Evolutionary conservation across 2,329 filamentous ascomycete genomes (phyloP), one percentile per base, ranked within the genome.

Genomic region (Escovopsis sp.): DNA sequence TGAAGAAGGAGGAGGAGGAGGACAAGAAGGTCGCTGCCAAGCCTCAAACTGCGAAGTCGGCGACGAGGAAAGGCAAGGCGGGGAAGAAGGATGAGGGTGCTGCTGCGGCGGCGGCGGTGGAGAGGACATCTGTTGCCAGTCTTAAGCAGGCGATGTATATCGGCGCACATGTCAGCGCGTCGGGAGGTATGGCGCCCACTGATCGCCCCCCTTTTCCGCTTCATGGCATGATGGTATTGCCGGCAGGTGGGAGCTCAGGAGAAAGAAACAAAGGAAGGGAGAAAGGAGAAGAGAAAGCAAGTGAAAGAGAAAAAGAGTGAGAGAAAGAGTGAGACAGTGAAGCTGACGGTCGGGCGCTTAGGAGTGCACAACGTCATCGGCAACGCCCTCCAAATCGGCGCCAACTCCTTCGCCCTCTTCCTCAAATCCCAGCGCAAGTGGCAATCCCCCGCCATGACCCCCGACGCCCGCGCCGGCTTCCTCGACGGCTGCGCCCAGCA

Each of bases 391-490:
- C 71, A 85, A 34, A 86, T 94, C 43, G 87, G 87, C 35, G 87
- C 81, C 42, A 98, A 96, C 53, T 76, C 87, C 9, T 93, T 96
- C 47, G 90, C 90, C 4, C 66, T 96, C 15, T 98, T 98, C 61
- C 69, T 98, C 46, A 96, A 96, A 55, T 93, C 84, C 0, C 90
- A 98, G 56, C 77, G 87, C 37, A 96, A 94, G 63, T 98, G 90
- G 90, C 68, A 72, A 19, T 92, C 80, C 48, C 84, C 87, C 8
- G 72, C 82, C 1, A 66, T 98, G 4, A 67, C 79, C 18, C 58
- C 73, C 27, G 75, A 80, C 18, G 72, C 79, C 35, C 67, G 71
- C 34, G 66, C 74, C 29, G 68, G 74, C 27, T 98, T 96, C 60
- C 70, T 70, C 37, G 65, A 67, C 30, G 62, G 74, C 23, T 83